Base-by-base conservation (phyloP, 805 yeast genomes). In the Candida hungchunana region DNA sequence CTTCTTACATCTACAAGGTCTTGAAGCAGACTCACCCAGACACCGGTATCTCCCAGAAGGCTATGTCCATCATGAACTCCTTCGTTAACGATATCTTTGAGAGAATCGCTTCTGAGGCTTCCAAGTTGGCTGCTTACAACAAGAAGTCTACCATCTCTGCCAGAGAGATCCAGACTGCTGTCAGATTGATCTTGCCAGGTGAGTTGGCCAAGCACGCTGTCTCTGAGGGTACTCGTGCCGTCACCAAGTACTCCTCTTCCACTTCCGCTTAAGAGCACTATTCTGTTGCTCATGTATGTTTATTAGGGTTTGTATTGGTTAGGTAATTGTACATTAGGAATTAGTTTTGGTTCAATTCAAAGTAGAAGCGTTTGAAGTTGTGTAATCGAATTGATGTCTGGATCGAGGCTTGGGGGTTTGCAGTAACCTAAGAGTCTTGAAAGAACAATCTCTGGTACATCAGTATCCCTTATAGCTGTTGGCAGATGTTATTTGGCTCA, bases 21-120 rank as follows among this genome's bases (percentile, higher is more conserved):
- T 82, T 90, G 66, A 89, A 89, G 73, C 97, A 90, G 78, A 89
- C 97, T 47, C 97, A 90, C 73, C 97, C 97, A 69, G 97, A 90
- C 69, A 90, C 97, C 48, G 97, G 97, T 86, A 90, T 90, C 66
- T 89, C 97, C 58, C 95, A 88, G 73, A 85, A 87, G 67, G 96
- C 97, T 50, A 90, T 90, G 96, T 87, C 96, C 51, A 90, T 90
- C 68, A 82, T 90, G 90, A 90, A 90, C 84, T 90, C 97, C 29
- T 90, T 90, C 58, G 97, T 90, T 56, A 89, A 88, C 75, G 97
- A 90, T 71, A 87, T 90, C 67, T 90, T 90, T 64, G 97, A 90
- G 78, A 89, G 97, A 77, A 84, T 90, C 58, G 97, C 97, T 56
- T 71, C 90, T 56, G 97, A 90, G 76, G 96, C 97, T 59, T 90